These are phyloP conservation scores for Danielozyma ontarioensis DNA, from an alignment of 805 yeast genomes.

Conservation along the genomic window DNA sequence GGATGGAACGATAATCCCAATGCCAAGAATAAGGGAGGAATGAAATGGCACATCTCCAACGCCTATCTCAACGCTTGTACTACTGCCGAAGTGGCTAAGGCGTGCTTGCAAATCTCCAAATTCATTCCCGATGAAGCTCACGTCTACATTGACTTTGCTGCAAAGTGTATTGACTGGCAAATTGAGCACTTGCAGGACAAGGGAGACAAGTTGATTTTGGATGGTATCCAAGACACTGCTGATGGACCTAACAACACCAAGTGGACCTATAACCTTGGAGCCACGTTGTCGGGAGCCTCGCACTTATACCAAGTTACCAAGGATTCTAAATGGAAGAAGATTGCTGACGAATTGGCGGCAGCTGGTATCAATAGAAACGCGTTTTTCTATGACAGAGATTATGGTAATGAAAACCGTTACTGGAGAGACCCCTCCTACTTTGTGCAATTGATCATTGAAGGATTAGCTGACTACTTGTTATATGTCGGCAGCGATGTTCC, in stretches of 20 bases:
- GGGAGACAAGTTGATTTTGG: slow-evolving; percentile 51
- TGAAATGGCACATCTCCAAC: slow-evolving; percentile 61
- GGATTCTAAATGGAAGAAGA: slow-evolving; percentile 45
- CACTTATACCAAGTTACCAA: slow-evolving; percentile 46
- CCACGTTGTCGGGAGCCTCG: slow-evolving; percentile 53
- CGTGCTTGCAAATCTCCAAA: slow-evolving; percentile 51
- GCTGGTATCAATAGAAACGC: slow-evolving; percentile 55
- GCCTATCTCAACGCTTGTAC: slow-evolving; percentile 61
- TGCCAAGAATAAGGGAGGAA: slow-evolving; percentile 50
- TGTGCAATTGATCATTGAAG: slow-evolving; percentile 60
- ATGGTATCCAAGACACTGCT: slow-evolving; percentile 50
- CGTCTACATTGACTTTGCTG: slow-evolving; percentile 53
- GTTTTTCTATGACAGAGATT: slow-evolving; percentile 61
- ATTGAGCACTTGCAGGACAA: slow-evolving; percentile 47
- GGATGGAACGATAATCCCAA: slow-evolving; percentile 50
- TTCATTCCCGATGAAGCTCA: slow-evolving; percentile 45
- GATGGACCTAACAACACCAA: slow-evolving; percentile 45
- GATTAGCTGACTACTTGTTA: slow-evolving; percentile 59
- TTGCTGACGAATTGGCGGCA: slow-evolving; percentile 45
- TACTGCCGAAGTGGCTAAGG: slow-evolving; percentile 62
- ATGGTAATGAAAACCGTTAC: slow-evolving; percentile 47
- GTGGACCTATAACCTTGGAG: slow-evolving; percentile 67
- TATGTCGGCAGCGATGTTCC: slow-evolving; percentile 41
- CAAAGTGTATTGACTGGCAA: slow-evolving; percentile 54
- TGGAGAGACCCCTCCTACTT: slow-evolving; percentile 64